These are phyloP conservation scores for Paramecium sonneborni DNA, from an alignment of 73 alveolate species.

Conservation along the genomic window DNA sequence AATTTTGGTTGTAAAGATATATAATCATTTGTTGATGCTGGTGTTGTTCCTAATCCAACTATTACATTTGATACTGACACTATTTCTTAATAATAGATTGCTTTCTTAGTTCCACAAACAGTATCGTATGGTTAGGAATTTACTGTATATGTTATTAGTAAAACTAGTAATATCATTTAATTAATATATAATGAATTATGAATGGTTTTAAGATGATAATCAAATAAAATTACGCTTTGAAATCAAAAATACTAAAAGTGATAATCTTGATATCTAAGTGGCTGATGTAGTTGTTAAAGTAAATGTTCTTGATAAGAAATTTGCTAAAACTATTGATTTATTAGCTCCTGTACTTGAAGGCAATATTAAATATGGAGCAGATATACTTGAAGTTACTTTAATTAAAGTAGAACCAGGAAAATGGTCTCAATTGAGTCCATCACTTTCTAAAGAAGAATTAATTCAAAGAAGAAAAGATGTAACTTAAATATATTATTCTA, in stretches of 20 bases:
- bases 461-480: constrained; percentile 52
- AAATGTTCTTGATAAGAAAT: constrained; percentile 56
- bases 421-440: constrained; percentile 38
- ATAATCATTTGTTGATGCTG: constrained; percentile 11
- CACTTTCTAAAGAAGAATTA: constrained; percentile 38
- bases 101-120: background rate
- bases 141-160: background rate
- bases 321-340: constrained; percentile 58
- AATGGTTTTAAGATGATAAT: constrained; percentile 63
- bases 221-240: constrained; percentile 47
- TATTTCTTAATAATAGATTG: background rate
- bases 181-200: constrained; percentile 41
- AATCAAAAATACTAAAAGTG: constrained; percentile 22
- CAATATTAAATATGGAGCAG: constrained; percentile 16
- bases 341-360: constrained; percentile 25
- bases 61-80: background rate
- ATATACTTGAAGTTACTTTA: constrained; percentile 31
- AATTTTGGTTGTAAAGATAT: background rate
- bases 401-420: constrained; percentile 3
- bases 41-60: background rate
- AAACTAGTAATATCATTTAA: background rate
- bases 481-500: background rate
- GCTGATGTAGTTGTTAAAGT: constrained; percentile 60
- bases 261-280: constrained; percentile 35
- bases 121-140: background rate